Conservation (phyloP, 2,329 filamentous ascomycete genomes). For the Penicillium sp. region DNA sequence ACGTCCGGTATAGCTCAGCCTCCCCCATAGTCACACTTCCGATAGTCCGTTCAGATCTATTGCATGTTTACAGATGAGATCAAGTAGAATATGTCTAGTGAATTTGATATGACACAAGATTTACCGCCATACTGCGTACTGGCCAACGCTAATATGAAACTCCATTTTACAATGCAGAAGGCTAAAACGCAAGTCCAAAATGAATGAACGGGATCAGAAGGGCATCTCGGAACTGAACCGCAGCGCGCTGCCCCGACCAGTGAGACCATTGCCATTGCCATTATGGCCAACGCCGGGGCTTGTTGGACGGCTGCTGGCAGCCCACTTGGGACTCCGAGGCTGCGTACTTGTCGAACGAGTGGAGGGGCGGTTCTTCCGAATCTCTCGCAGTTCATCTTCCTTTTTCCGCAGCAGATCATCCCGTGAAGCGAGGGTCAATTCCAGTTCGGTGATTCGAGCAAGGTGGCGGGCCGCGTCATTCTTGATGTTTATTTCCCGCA, state of each 20-base stretch:
- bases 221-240: conserved; percentile 44
- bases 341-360: conserved; percentile 48
- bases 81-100: background rate
- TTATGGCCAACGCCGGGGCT: conserved; percentile 43
- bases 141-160: background rate
- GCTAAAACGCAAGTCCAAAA: background rate
- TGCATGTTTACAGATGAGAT: background rate
- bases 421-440: conserved; percentile 37
- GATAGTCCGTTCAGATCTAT: background rate
- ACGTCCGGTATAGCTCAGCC: background rate
- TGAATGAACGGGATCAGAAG: conserved; percentile 19
- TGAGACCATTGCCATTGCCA: conserved; percentile 30
- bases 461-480: conserved; percentile 39
- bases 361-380: conserved; percentile 47
- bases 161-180: background rate
- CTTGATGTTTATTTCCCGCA: conserved; percentile 43
- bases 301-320: conserved; percentile 40
- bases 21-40: background rate
- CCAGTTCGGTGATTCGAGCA: conserved; percentile 42
- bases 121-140: background rate
- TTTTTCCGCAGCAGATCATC: conserved; percentile 45
- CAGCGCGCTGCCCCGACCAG: conserved; percentile 40
- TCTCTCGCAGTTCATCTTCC: conserved; percentile 48
- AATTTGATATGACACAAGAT: background rate
- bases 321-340: conserved; percentile 46